Evolutionary conservation across 352 stramenopile species (phyloP), one percentile per base, ranked within the genome.

Genomic region (Phytophthora sojae): DNA sequence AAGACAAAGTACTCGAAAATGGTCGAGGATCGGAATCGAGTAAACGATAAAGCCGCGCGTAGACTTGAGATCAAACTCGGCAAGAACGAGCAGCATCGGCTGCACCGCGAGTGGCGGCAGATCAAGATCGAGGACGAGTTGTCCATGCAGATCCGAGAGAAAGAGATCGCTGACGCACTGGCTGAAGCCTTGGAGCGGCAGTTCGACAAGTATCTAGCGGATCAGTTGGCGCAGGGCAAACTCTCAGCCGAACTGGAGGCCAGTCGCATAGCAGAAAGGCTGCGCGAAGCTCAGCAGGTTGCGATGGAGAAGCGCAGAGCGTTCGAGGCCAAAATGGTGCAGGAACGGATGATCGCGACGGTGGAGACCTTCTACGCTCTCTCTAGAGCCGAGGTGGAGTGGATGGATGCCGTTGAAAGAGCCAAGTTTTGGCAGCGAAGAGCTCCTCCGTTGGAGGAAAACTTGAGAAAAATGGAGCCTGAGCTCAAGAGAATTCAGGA

Each of bases 1-100:
- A 90, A 94, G 47, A 81, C 82, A 0, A 93, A 93, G 50, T 95
- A 93, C 52, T 76, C 87, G 3, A 81, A 88, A 47, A 86, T 92
- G 76, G 51, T 89, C 3, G 82, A 89, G 8, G 86, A 94, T 26
- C 70, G 80, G 0, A 87, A 82, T 39, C 74, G 77, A n/a, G 51
- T 80, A 7, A 92, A 86, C 30, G 85, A 92, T 42, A 92, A 90
- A 53, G 83, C 80, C 0, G 84, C 84, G 3, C 85, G 88, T 4
- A 83, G 88, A 2, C 70, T 92, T 2, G 86, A 95, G 56, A 95
- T 95, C 52, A 95, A 95, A 57, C 60, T 82, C 3, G 84, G 86
- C 15, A 95, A 95, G 67, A 90, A 91, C 21, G 88, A 95, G 32
- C 85, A 93, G 56, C 86, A 94, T 57, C 80, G 86, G 4, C 57